phyloP scores from a whole-genome alignment of 1,139 yeast genomes.

The Kodamaea sp. region DNA sequence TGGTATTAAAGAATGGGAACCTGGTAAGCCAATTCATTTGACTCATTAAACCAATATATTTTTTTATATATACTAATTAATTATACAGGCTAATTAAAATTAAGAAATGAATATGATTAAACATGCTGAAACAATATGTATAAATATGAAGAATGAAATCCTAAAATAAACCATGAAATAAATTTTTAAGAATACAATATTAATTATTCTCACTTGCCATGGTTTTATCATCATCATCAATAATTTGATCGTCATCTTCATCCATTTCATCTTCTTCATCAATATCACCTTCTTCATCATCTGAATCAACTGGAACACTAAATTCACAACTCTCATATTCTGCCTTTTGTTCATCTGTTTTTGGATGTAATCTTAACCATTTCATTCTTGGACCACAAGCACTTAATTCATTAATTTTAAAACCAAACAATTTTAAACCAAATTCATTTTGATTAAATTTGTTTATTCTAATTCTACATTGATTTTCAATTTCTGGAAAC shows the following conservation, averaged over 20 bases:
- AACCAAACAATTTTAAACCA: conserved; percentile 83
- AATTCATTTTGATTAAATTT: conserved; percentile 53
- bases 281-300: conserved; percentile 21
- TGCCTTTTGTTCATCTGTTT: conserved; percentile 49
- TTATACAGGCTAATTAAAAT: too few relatives aligned
- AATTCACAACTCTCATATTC: conserved; percentile 66
- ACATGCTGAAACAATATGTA: too few relatives aligned
- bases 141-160: background rate
- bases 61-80: background rate
- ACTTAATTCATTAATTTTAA: conserved; percentile 71
- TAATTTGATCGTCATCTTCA: conserved; percentile 15
- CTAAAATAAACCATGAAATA: background rate
- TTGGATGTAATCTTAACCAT: conserved; percentile 84
- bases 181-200: background rate
- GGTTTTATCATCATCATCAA: conserved; percentile 39
- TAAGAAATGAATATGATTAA: too few relatives aligned
- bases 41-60: conserved; percentile 42
- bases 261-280: conserved; percentile 28
- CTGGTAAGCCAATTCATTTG: conserved; percentile 61
- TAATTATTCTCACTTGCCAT: conserved; percentile 40
- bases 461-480: conserved; percentile 49
- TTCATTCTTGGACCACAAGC: conserved; percentile 88
- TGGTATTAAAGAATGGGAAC: conserved; percentile 76
- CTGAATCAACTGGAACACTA: conserved; percentile 38
- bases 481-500: conserved; percentile 73